Conservation (phyloP, 139 green algal species). For the Diplosphaera chodatii region DNA sequence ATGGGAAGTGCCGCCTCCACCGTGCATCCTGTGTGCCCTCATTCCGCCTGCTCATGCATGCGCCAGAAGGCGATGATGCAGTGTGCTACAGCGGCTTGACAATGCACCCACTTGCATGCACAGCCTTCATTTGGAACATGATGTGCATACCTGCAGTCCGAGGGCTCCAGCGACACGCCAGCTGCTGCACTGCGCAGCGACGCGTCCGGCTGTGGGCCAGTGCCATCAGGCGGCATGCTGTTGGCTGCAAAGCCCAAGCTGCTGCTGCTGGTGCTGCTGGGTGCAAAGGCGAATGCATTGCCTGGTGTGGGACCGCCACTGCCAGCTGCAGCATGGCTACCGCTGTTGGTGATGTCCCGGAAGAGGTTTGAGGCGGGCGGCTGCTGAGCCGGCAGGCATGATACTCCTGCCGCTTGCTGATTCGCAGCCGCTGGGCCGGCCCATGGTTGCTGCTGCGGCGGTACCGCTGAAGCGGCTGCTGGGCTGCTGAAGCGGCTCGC, state of each 20-base stretch:
- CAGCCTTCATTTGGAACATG: too few relatives aligned
- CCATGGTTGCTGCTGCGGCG: too few relatives aligned
- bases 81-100: too few relatives aligned
- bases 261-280: not conserved
- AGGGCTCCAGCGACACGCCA: not conserved
- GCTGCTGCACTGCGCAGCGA: slow-evolving; percentile 4
- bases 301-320: not conserved
- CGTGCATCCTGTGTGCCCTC: slow-evolving; percentile 4
- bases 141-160: slow-evolving; percentile 8
- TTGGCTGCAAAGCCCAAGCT: slow-evolving; percentile 1
- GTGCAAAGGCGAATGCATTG: not conserved
- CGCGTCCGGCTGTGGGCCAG: slow-evolving; percentile 3
- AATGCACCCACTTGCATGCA: too few relatives aligned
- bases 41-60: slow-evolving; percentile 5
- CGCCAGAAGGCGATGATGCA: too few relatives aligned
- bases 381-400: too few relatives aligned
- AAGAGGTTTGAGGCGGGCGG: too few relatives aligned
- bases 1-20: slow-evolving; percentile 5
- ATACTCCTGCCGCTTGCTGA: too few relatives aligned
- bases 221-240: not conserved
- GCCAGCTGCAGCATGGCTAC: too few relatives aligned
- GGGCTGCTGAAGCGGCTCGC: not conserved
- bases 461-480: too few relatives aligned
- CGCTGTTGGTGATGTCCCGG: not conserved
- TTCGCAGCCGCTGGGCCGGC: too few relatives aligned